Base-by-base conservation (phyloP, 768 basidiomycete species). In the Xerocomus brunneocitrinus region DNA sequence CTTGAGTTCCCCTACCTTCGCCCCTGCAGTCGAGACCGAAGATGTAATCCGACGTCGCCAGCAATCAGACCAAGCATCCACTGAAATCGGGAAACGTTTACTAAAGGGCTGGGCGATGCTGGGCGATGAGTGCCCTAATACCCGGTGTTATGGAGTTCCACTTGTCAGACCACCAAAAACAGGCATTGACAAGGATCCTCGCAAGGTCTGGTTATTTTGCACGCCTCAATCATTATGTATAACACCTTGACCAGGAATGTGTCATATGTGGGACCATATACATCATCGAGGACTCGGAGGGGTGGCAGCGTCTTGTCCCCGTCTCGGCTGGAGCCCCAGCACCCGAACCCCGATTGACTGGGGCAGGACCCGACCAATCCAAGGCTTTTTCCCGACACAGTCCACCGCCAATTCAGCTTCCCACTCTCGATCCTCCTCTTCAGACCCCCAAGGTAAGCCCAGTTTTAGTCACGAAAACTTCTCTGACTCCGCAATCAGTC, bases 41-140 rank as follows among this genome's bases (percentile, higher is more conserved):
- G 82, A 84, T 58, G 78, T 76, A 24, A 71, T 82, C 24, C 80
- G 80, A 34, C 79, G 91, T 30, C 81, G 91, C 49, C 82, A 84
- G 54, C 91, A 93, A 67, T 90, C 89, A 3, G 91, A 94, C 65
- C 72, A 68, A 38, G 91, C 92, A 14, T 89, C 90, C 3, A 71
- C 83, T 47, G 87, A 87, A 62, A 89, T 94, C 30, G 92, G 88
- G 41, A 84, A 80, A 57, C 79, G 83, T 25, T 74, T 94, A 54
- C 70, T 94, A 43, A 83, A 82, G 61, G 91, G 88, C 38, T 94
- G 89, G 89, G 83, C 91, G 0, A 89, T 94, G 87, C 75, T 94
- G n/a, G 89, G 78, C 24, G 89, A 93, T 35, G 89, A 91, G 70
- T 94, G 92, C 63, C 81, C 82, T 0, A 86, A 81, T 60, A 58